Conservation (phyloP, 768 basidiomycete genomes). For the Phylloporus scabripes region DNA sequence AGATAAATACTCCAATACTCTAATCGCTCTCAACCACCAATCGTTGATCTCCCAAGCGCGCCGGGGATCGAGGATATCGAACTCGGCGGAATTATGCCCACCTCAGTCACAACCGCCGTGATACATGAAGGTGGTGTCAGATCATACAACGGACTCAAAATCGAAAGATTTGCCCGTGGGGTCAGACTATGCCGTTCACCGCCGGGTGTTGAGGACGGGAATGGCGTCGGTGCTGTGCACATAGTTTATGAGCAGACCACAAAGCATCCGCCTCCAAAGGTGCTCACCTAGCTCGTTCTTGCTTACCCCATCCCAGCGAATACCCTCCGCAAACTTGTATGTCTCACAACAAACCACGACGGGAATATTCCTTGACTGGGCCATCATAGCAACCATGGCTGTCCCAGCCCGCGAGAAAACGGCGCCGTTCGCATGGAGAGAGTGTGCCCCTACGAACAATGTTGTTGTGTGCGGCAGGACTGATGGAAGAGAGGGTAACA, state of each 20-base stretch:
- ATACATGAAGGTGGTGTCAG: constrained; percentile 88
- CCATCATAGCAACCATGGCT: constrained; percentile 95
- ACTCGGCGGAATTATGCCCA: constrained; percentile 89
- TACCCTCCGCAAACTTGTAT: constrained; percentile 93
- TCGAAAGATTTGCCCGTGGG: constrained; percentile 53
- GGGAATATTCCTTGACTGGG: constrained; percentile 81
- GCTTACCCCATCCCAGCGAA: constrained; percentile 90
- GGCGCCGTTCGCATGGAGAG: constrained; percentile 90
- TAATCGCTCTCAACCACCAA: constrained; percentile 16
- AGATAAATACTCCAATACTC: constrained; percentile 10
- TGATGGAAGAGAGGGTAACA: constrained; percentile 81
- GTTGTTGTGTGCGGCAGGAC: constrained; percentile 77
- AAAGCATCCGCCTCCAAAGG: not conserved
- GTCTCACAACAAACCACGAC: constrained; percentile 98
- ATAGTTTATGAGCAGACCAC: constrained; percentile 1
- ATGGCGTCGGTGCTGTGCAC: constrained; percentile 26
- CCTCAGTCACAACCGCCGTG: constrained; percentile 95
- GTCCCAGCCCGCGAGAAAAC: constrained; percentile 94
- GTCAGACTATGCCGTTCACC: constrained; percentile 19
- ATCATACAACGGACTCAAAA: constrained; percentile 88
- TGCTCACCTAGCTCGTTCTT: constrained; percentile 89
- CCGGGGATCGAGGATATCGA: constrained; percentile 82
- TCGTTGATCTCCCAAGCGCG: constrained; percentile 40
- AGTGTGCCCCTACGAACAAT: constrained; percentile 89
- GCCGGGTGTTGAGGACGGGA: constrained; percentile 12